Conservation (phyloP, 2,329 filamentous ascomycete genomes). For the Nemania sp. region DNA sequence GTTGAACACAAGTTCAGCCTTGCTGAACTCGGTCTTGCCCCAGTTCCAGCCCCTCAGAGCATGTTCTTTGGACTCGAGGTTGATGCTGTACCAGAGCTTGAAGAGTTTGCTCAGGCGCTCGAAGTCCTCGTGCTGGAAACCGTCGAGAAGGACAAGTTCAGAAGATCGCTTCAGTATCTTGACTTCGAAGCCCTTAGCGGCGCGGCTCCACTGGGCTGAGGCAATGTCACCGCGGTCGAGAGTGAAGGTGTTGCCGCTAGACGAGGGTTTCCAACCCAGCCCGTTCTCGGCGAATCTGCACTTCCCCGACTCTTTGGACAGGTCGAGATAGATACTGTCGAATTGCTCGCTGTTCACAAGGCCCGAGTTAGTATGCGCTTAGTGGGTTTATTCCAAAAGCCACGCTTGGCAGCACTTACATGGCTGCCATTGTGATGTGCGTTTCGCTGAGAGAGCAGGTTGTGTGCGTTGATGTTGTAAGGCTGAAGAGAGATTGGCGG, state of each 20-base stretch:
- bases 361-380: slow-evolving; percentile 14
- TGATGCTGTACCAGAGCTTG: slow-evolving; percentile 97
- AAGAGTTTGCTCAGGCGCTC: slow-evolving; percentile 90
- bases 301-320: slow-evolving; percentile 89
- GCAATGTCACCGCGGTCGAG: slow-evolving; percentile 85
- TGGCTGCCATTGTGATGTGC: slow-evolving; percentile 34
- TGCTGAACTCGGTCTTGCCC: slow-evolving; percentile 97
- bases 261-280: slow-evolving; percentile 90
- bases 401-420: slow-evolving; percentile 27
- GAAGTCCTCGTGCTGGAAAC: slow-evolving; percentile 91
- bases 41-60: slow-evolving; percentile 97
- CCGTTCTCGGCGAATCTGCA: slow-evolving; percentile 94
- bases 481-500: not conserved
- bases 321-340: slow-evolving; percentile 94
- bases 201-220: slow-evolving; percentile 91
- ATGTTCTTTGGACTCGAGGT: slow-evolving; percentile 89
- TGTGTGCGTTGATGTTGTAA: slow-evolving; percentile 5
- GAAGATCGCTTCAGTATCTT: slow-evolving; percentile 86
- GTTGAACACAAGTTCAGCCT: slow-evolving; percentile 93
- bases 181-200: slow-evolving; percentile 88
- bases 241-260: slow-evolving; percentile 89
- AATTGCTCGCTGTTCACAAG: slow-evolving; percentile 76
- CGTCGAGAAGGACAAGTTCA: slow-evolving; percentile 89
- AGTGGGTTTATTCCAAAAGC: not conserved
- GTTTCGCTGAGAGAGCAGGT: slow-evolving; percentile 3